phyloP scores from a whole-genome alignment of 768 basidiomycete genomes.

The Lepiota brunneoincarnata region DNA sequence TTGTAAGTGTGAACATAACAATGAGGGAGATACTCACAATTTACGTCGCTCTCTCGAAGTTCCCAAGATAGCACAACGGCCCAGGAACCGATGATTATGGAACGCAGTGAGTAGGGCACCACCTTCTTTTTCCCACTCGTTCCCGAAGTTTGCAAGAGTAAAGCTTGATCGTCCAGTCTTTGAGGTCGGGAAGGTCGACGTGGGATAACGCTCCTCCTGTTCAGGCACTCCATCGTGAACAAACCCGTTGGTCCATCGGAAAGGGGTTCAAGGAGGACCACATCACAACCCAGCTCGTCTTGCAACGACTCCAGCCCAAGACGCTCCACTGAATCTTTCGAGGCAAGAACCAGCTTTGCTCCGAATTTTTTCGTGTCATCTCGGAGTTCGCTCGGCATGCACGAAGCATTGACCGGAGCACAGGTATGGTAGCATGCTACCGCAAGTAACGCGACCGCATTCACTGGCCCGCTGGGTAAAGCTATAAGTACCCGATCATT shows the following conservation, averaged over 20 bases:
- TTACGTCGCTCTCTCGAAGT: constrained; percentile 36
- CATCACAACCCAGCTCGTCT: constrained; percentile 36
- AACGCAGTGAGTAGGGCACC: constrained; percentile 41
- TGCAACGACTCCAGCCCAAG: constrained; percentile 30
- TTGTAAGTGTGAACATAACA: constrained; percentile 2
- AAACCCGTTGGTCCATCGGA: constrained; percentile 34
- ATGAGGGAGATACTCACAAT: constrained; percentile 30
- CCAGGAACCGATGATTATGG: constrained; percentile 42
- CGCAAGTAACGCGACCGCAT: constrained; percentile 42
- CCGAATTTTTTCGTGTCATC: constrained; percentile 39
- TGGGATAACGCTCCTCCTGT: constrained; percentile 12
- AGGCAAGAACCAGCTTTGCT: constrained; percentile 39
- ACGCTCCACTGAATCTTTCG: constrained; percentile 35
- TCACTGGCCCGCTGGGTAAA: constrained; percentile 43
- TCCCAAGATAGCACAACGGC: constrained; percentile 43
- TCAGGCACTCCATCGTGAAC: constrained; percentile 36
- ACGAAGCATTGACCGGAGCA: constrained; percentile 45
- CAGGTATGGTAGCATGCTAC: constrained; percentile 42
- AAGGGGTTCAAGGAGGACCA: constrained; percentile 33
- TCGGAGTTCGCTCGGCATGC: constrained; percentile 39
- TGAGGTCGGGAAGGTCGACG: constrained; percentile 29
- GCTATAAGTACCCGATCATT: constrained; percentile 47
- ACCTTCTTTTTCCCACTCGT: constrained; percentile 57
- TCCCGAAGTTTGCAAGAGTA: constrained; percentile 58
- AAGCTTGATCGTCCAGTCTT: constrained; percentile 41